Evolutionary conservation across 495 filamentous ascomycete species (phyloP).

Genomic region (Trichoderma virens): DNA sequence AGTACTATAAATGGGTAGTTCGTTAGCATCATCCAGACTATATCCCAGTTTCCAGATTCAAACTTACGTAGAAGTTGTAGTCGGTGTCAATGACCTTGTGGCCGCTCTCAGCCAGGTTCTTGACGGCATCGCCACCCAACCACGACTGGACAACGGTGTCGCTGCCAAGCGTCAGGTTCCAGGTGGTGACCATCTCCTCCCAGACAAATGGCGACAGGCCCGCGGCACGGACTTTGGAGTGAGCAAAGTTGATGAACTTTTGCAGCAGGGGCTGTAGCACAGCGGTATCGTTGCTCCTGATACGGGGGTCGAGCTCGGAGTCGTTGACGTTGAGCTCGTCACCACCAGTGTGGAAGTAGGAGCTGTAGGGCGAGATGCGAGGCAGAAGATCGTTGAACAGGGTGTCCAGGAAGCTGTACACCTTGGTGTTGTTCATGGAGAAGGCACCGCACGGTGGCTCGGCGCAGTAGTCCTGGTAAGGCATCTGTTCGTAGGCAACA

Average conservation of each 20-base stretch:
- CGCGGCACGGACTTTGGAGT: slow-evolving; percentile 45
- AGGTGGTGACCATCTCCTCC: slow-evolving; percentile 73
- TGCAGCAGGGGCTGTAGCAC: slow-evolving; percentile 66
- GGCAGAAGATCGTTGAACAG: slow-evolving; percentile 67
- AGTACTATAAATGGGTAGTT: slow-evolving; percentile 44
- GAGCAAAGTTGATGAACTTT: slow-evolving; percentile 58
- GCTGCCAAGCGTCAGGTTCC: slow-evolving; percentile 59
- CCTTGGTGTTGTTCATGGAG: slow-evolving; percentile 59
- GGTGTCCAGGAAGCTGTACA: slow-evolving; percentile 57
- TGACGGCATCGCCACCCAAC: slow-evolving; percentile 50
- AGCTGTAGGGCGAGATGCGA: slow-evolving; percentile 53
- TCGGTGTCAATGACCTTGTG: slow-evolving; percentile 63
- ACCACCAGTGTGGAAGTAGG: slow-evolving; percentile 76
- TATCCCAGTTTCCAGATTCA: slow-evolving; percentile 13
- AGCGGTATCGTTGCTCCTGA: slow-evolving; percentile 49
- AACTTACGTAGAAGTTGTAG: slow-evolving; percentile 51
- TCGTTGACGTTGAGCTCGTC: slow-evolving; percentile 73
- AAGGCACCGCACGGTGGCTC: slow-evolving; percentile 71
- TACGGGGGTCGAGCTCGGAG: slow-evolving; percentile 61
- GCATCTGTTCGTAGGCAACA: slow-evolving; percentile 58
- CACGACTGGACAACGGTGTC: slow-evolving; percentile 67
- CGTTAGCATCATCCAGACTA: slow-evolving; percentile 10
- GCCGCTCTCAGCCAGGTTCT: slow-evolving; percentile 47
- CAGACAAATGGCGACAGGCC: slow-evolving; percentile 65
- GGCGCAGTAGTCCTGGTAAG: slow-evolving; percentile 59